These are phyloP conservation scores for Mortierella sp. DNA, from an alignment of 371 early-diverging fungal species.

Conservation along the genomic window DNA sequence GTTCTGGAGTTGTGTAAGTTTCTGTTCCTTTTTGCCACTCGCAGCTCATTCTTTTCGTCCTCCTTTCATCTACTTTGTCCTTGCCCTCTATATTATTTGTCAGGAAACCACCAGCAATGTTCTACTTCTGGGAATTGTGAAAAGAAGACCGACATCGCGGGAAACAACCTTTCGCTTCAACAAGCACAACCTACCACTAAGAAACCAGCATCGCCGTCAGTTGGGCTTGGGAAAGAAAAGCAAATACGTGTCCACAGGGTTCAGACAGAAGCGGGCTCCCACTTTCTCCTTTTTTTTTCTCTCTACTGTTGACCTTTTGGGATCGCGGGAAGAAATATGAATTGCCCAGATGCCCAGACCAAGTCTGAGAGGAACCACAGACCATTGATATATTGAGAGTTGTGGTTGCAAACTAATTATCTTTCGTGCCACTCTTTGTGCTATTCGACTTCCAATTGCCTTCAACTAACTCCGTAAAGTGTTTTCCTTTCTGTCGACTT, in stretches of 20 bases:
- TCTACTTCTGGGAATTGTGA: background rate
- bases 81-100: background rate
- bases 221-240: constrained; percentile 2
- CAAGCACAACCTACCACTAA: background rate
- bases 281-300: background rate
- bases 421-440: background rate
- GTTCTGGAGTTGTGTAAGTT: constrained; percentile 58
- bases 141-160: background rate
- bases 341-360: constrained; percentile 10
- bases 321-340: background rate
- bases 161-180: background rate
- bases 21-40: background rate
- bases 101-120: background rate
- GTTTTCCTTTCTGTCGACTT: background rate
- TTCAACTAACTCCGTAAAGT: background rate
- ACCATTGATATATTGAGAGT: background rate
- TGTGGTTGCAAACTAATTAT: background rate
- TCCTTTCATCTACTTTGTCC: background rate
- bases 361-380: background rate
- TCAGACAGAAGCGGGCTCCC: background rate
- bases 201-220: background rate
- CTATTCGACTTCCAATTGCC: background rate
- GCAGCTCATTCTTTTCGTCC: background rate
- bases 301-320: constrained; percentile 1
- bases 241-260: background rate